Conservation (phyloP, 1,284 basidiomycete genomes). For the Leccinum fallax region DNA sequence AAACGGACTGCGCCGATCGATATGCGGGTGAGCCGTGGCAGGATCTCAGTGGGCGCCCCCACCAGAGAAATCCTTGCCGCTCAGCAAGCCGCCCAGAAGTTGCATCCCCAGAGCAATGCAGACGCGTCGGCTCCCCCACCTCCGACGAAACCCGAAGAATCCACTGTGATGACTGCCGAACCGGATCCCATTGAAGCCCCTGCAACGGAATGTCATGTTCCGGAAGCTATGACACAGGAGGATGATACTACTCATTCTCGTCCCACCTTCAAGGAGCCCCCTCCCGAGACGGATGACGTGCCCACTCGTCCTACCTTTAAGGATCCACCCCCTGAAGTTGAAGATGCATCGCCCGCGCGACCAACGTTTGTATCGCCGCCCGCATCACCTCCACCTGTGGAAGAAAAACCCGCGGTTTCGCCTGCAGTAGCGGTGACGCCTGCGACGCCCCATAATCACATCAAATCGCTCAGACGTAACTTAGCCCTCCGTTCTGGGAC, state of each 20-base stretch:
- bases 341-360: slow-evolving; percentile 36
- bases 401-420: slow-evolving; percentile 30
- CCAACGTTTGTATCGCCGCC: slow-evolving; percentile 32
- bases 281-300: slow-evolving; percentile 37
- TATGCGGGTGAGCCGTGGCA: slow-evolving; percentile 77
- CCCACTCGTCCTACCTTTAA: slow-evolving; percentile 42
- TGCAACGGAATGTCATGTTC: not conserved
- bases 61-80: slow-evolving; percentile 80
- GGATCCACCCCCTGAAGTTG: slow-evolving; percentile 42
- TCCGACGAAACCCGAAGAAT: slow-evolving; percentile 11
- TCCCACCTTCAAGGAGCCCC: slow-evolving; percentile 34
- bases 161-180: slow-evolving; percentile 11
- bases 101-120: slow-evolving; percentile 34
- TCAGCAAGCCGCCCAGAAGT: slow-evolving; percentile 63
- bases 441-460: slow-evolving; percentile 46
- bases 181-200: slow-evolving; percentile 8
- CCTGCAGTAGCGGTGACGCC: slow-evolving; percentile 35
- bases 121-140: not conserved
- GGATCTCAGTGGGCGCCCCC: slow-evolving; percentile 74
- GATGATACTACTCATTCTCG: slow-evolving; percentile 37
- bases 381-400: slow-evolving; percentile 35
- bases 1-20: slow-evolving; percentile 90
- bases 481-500: slow-evolving; percentile 32
- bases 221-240: slow-evolving; percentile 23
- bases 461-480: slow-evolving; percentile 36